A percentile compares a stretch with the other conserved stretches of the same genome.
Evolutionary conservation across 1,139 yeast genomes (phyloP).

Genomic region (Debaryomyces sp.): DNA sequence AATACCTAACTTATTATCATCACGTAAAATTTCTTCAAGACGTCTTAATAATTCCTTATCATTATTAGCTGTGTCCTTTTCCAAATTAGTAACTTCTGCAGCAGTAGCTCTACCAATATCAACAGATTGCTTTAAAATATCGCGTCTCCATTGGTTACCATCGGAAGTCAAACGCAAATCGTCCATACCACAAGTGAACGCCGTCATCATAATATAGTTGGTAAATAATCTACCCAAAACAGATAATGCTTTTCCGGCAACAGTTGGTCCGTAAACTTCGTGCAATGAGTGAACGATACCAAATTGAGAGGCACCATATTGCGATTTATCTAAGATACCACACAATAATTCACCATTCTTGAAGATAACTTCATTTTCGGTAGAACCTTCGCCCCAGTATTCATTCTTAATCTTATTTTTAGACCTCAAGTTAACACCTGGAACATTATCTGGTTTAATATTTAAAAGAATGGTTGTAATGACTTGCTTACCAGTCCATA

Average conservation of each 20-base stretch:
- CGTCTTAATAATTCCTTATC: constrained; percentile 85
- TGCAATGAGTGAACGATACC: constrained; percentile 97
- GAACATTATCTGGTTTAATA: constrained; percentile 82
- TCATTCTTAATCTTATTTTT: constrained; percentile 91
- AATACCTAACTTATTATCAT: constrained; percentile 88
- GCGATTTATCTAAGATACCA: constrained; percentile 96
- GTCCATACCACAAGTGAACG: constrained; percentile 99
- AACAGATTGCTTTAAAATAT: constrained; percentile 72
- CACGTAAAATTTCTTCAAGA: constrained; percentile 92
- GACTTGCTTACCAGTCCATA: constrained; percentile 99
- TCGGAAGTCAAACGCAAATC: constrained; percentile 89
- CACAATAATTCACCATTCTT: constrained; percentile 82
- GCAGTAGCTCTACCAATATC: constrained; percentile 93
- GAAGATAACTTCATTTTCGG: constrained; percentile 85
- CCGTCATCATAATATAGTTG: constrained; percentile 87
- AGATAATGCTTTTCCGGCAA: constrained; percentile 88
- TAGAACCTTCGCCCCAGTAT: constrained; percentile 87
- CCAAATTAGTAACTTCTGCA: constrained; percentile 88
- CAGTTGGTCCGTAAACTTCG: constrained; percentile 89
- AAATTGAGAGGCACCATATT: constrained; percentile 96
- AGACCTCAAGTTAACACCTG: constrained; percentile 84
- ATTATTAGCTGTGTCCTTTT: constrained; percentile 51
- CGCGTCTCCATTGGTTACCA: constrained; percentile 88
- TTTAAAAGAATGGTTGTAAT: constrained; percentile 87
- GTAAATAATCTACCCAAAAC: constrained; percentile 95